Percentiles rank a stretch among this genome's conserved stretches.
Conservation (phyloP, 352 stramenopile species). For the Phytopythium montanum region DNA sequence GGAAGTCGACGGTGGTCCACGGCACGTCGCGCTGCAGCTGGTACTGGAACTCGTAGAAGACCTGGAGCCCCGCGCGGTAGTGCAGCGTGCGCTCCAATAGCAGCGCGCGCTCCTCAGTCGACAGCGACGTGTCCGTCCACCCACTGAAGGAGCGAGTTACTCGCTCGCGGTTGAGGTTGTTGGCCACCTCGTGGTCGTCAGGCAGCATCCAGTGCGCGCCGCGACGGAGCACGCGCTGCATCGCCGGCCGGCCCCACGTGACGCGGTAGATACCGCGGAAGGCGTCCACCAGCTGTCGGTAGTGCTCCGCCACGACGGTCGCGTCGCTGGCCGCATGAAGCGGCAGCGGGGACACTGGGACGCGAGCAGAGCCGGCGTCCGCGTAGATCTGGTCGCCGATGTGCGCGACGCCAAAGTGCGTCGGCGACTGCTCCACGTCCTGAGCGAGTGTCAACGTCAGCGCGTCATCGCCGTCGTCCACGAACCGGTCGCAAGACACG, state of each 20-base stretch:
- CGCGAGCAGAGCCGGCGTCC: constrained; percentile 31
- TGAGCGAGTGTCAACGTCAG: constrained; percentile 32
- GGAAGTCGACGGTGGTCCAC: constrained; percentile 39
- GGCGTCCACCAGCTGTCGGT: constrained; percentile 19
- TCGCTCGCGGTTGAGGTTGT: constrained; percentile 62
- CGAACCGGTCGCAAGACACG: constrained; percentile 57
- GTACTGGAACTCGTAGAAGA: constrained; percentile 70
- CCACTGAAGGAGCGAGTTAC: constrained; percentile 27
- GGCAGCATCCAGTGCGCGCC: constrained; percentile 79
- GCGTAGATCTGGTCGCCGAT: constrained; percentile 58
- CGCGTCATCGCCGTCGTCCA: constrained; percentile 51
- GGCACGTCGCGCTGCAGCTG: constrained; percentile 46
- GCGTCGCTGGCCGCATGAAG: neutral
- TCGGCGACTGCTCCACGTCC: constrained; percentile 24
- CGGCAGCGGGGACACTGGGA: constrained; percentile 21
- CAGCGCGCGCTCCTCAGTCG: constrained; percentile 12
- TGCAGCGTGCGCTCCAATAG: constrained; percentile 39
- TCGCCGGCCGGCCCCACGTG: constrained; percentile 40
- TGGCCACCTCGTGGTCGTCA: constrained; percentile 76
- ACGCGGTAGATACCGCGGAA: constrained; percentile 61
- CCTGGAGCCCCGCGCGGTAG: constrained; percentile 52
- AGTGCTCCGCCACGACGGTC: constrained; percentile 10
- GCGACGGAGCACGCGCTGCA: constrained; percentile 48
- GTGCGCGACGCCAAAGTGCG: constrained; percentile 53
- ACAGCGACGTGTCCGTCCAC: neutral